Evolutionary conservation across 1,284 basidiomycete genomes (phyloP).

Genomic region (Porodaedalea pini): DNA sequence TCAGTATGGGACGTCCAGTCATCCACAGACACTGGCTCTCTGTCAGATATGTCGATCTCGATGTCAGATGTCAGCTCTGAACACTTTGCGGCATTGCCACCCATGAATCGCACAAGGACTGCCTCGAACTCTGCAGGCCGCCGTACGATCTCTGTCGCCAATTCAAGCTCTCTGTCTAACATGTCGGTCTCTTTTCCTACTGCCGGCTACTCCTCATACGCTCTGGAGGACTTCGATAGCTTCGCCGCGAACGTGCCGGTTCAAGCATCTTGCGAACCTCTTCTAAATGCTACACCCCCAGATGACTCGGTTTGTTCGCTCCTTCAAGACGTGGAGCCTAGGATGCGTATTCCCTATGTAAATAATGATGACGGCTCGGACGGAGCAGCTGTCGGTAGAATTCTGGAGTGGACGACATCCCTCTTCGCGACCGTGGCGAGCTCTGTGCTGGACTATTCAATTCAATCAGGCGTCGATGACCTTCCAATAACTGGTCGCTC

Average conservation of each 20-base stretch:
- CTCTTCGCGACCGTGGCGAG: constrained; percentile 18
- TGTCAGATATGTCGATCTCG: constrained; percentile 11
- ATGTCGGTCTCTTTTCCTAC: constrained; percentile 17
- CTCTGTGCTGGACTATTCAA: not conserved
- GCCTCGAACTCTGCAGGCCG: not conserved
- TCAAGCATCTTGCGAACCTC: not conserved
- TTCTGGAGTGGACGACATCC: constrained; percentile 15
- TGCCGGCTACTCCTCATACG: not conserved
- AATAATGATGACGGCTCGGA: not conserved
- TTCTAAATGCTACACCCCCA: not conserved
- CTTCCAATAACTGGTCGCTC: not conserved
- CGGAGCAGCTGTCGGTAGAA: not conserved
- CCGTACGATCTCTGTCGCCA: not conserved
- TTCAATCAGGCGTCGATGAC: not conserved
- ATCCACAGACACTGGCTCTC: constrained; percentile 4
- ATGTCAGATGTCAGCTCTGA: not conserved
- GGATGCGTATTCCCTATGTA: not conserved
- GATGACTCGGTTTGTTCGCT: not conserved
- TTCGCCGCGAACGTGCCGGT: not conserved
- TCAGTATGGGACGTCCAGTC: not conserved
- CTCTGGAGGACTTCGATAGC: constrained; percentile 1
- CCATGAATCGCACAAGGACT: not conserved
- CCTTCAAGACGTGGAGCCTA: not conserved
- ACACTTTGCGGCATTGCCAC: not conserved
- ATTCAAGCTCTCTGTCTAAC: constrained; percentile 5